Conservation (phyloP, 805 yeast genomes). For the Yarrowia bubula region DNA sequence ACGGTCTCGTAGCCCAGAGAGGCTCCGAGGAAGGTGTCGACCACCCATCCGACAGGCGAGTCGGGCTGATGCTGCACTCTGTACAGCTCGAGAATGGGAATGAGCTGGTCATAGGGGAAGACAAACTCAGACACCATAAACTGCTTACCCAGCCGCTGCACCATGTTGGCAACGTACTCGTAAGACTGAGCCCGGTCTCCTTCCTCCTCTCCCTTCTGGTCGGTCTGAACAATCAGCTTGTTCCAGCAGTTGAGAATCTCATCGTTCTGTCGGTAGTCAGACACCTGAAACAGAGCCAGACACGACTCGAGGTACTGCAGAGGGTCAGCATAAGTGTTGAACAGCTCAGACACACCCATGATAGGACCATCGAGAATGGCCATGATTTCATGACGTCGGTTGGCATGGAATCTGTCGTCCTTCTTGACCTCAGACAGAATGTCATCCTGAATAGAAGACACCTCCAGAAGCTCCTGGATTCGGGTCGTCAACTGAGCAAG, state of each 20-base stretch:
- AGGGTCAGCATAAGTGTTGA: constrained; percentile 83
- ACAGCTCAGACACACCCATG: constrained; percentile 70
- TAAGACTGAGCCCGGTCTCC: constrained; percentile 38
- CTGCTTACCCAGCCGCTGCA: constrained; percentile 56
- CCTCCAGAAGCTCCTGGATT: constrained; percentile 78
- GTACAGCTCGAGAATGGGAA: constrained; percentile 62
- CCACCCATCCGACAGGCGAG: constrained; percentile 45
- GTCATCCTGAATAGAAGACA: constrained; percentile 81
- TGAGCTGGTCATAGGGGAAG: constrained; percentile 71
- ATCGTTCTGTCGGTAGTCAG: constrained; percentile 82
- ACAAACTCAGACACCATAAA: constrained; percentile 69
- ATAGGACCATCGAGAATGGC: constrained; percentile 61
- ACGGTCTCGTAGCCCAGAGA: constrained; percentile 38
- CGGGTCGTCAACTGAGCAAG: constrained; percentile 66
- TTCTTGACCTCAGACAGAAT: constrained; percentile 42
- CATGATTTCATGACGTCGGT: constrained; percentile 52
- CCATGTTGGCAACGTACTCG: constrained; percentile 43
- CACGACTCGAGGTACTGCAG: constrained; percentile 83
- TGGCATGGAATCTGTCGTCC: constrained; percentile 43
- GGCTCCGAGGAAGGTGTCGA: constrained; percentile 41
- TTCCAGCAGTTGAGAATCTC: constrained; percentile 83
- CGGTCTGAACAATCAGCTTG: constrained; percentile 56
- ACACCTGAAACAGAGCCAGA: constrained; percentile 69
- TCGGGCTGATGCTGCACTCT: constrained; percentile 45
- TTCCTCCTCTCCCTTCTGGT: constrained; percentile 34